phyloP scores from a whole-genome alignment of 805 yeast species.

The Candida loeiensis region DNA sequence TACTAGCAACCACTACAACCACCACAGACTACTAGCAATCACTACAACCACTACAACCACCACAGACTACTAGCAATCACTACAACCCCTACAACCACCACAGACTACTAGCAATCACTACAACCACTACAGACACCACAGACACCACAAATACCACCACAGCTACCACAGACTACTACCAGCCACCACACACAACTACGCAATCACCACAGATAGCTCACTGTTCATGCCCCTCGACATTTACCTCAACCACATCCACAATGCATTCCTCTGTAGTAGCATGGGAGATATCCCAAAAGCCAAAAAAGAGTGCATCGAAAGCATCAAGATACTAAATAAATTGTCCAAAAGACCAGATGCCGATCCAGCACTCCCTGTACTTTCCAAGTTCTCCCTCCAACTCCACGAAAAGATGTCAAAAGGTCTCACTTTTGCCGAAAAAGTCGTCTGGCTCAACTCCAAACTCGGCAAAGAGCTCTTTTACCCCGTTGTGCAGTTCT shows the following conservation, averaged over 20 bases:
- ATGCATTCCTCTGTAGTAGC: slow-evolving; percentile 8
- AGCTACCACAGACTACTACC: neutral
- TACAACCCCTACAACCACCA: too few species aligned
- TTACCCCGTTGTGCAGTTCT: slow-evolving; percentile 21
- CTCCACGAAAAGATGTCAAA: slow-evolving; percentile 17
- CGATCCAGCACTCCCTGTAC: neutral
- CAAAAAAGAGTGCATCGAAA: slow-evolving; percentile 19
- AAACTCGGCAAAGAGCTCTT: slow-evolving; percentile 13
- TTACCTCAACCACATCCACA: slow-evolving; percentile 7
- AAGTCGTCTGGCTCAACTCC: slow-evolving; percentile 28
- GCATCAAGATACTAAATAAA: slow-evolving; percentile 23
- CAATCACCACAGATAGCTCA: neutral
- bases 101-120: too few species aligned
- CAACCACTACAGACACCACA: too few species aligned
- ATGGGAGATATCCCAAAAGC: slow-evolving; percentile 16
- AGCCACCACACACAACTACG: too few species aligned
- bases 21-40: too few species aligned
- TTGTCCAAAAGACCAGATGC: slow-evolving; percentile 10
- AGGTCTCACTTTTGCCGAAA: slow-evolving; percentile 12
- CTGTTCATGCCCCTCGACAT: neutral
- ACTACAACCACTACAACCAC: too few species aligned
- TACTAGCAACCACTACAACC: too few species aligned
- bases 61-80: too few species aligned
- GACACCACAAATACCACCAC: too few species aligned
- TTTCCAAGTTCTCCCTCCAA: slow-evolving; percentile 21